Evolutionary conservation across 345 rosid genomes (phyloP).

Genomic region (Alliaria petiolata): DNA sequence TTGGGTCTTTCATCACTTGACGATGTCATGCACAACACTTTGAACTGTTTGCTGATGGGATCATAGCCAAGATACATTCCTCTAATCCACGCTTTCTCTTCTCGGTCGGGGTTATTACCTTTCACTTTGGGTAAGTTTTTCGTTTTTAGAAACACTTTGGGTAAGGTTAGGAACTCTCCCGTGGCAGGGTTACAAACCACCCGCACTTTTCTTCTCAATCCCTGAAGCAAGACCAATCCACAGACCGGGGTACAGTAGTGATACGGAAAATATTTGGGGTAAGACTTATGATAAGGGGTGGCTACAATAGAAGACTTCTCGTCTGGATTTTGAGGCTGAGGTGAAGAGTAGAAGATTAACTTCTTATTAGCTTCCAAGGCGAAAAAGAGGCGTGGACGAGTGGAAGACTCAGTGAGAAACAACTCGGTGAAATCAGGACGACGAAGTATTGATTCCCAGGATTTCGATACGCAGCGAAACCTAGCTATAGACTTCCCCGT

Average conservation of each 20-base stretch:
- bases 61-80: neutral
- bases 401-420: neutral
- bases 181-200: neutral
- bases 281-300: neutral
- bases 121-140: neutral
- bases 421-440: neutral
- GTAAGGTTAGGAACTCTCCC: neutral
- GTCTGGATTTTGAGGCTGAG: neutral
- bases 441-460: neutral
- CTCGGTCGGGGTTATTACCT: neutral
- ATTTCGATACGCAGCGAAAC: neutral
- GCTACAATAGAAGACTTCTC: neutral
- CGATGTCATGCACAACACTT: constrained; percentile 2
- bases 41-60: neutral
- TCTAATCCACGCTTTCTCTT: neutral
- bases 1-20: neutral
- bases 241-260: neutral
- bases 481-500: neutral
- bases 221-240: neutral
- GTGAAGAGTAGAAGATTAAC: neutral
- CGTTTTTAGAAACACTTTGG: neutral
- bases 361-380: neutral
- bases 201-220: neutral
- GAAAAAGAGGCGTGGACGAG: neutral
- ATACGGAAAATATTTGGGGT: neutral